Evolutionary conservation across 257 asterid genomes (phyloP), one percentile per base, ranked within the genome.

Genomic region (Lithospermum erythrorhizon): DNA sequence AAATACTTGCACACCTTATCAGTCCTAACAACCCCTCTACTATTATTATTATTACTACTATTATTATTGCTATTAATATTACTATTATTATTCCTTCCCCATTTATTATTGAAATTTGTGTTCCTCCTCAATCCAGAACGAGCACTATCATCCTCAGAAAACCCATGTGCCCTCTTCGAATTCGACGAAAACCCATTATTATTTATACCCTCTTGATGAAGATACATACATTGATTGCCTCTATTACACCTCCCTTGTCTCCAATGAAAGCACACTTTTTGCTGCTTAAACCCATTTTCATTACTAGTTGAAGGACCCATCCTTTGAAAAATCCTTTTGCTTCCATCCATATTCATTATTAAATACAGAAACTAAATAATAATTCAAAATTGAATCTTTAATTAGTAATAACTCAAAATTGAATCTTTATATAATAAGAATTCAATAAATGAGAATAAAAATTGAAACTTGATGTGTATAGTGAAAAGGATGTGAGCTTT

Each of bases 211-310:
- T 93, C 99, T 25, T 82, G 73, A 79, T 93, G 99, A 55, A 87
- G 29, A 48, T 45, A 93, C 14, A 85, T 86, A 68, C 97, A 89
- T 10, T 95, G 94, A 67, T 1, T 35, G 13, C 2, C 72, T 63
- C 95, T 76, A 21, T 65, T 78, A 72, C 99, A 93, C 83, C 81
- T 85, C 2, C 99, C 99, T 57, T 81, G 89, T 62, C 87, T 74
- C 99, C 99, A 89, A 70, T 76, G 70, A 71, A 59, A 79, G 57
- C 97, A 93, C 6, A 93, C 96, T 70, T 83, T 89, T 65, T 82
- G 86, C 71, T 72, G 74, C 29, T 41, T 61, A n/a, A 27, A 27
- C 32, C 56, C 9, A 71, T 61, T 7, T 57, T 41, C 62, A 62
- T 60, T 48, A 87, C 75, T 56, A 35, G 85, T 69, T 21, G 83